phyloP scores from a whole-genome alignment of 306 rosid genomes.

The Phaseolus lunatus region DNA sequence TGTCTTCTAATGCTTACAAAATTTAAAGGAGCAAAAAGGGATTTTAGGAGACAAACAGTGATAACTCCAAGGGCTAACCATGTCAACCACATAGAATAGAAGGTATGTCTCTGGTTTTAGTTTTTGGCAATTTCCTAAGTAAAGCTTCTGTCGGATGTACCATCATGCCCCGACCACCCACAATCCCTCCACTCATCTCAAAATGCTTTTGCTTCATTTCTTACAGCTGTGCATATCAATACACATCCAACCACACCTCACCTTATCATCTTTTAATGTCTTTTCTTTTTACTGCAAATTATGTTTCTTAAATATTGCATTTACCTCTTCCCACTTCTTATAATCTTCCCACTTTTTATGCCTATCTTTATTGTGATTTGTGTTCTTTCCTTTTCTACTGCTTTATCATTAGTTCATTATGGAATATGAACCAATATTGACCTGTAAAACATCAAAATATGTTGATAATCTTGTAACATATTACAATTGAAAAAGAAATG shows the following conservation, averaged over 20 bases:
- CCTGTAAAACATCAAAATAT: background rate
- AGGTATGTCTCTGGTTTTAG: conserved; percentile 9
- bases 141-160: conserved; percentile 33
- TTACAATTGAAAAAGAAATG: no score
- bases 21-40: conserved; percentile 35
- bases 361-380: conserved; percentile 29
- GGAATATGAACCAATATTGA: background rate
- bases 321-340: no score
- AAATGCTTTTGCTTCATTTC: background rate
- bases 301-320: background rate
- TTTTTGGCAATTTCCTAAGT: background rate
- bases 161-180: conserved; percentile 34
- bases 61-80: conserved; percentile 33
- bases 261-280: background rate
- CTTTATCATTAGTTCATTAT: conserved; percentile 19
- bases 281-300: background rate
- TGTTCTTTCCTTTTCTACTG: background rate
- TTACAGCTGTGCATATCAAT: background rate
- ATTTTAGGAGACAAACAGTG: conserved; percentile 43
- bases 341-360: no score
- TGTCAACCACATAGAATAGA: conserved; percentile 25
- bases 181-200: background rate
- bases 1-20: conserved; percentile 39
- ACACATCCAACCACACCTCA: background rate
- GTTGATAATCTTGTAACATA: no score